These are phyloP conservation scores for Trichoderma brevicompactum DNA, from an alignment of 2,329 filamentous ascomycete species.

Conservation along the genomic window DNA sequence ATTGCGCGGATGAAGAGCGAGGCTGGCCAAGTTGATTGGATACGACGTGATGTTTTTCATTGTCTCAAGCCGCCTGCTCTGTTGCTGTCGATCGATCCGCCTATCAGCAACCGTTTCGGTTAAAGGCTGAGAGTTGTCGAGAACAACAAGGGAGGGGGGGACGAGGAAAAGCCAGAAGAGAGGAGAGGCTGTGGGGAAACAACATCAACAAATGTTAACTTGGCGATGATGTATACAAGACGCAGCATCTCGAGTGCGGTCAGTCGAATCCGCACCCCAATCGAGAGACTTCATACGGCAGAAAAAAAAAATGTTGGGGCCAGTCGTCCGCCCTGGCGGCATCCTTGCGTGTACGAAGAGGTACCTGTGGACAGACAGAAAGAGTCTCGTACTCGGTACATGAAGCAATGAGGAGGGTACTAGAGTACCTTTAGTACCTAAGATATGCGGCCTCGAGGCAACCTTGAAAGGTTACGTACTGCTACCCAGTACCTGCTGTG, in stretches of 20 bases:
- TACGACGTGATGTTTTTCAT: background rate
- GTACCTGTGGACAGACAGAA: no score
- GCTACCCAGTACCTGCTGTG: no score
- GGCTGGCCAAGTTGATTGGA: slow-evolving; percentile 16
- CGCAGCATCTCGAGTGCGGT: slow-evolving; percentile 15
- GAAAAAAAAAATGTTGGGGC: background rate
- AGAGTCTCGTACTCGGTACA: slow-evolving; percentile 12
- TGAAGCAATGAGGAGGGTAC: background rate
- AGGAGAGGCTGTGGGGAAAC: background rate
- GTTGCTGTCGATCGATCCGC: background rate
- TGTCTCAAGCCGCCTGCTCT: slow-evolving; percentile 5
- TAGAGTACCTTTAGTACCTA: no score
- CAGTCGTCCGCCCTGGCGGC: slow-evolving; percentile 10
- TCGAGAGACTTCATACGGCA: background rate
- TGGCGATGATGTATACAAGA: background rate
- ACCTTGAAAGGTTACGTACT: no score
- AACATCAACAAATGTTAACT: background rate
- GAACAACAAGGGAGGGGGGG: no score
- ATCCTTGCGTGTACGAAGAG: no score
- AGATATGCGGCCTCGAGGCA: no score
- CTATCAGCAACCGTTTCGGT: no score
- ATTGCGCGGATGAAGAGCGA: slow-evolving; percentile 5
- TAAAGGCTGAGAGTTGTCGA: no score
- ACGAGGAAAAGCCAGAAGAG: background rate
- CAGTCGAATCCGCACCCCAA: slow-evolving; percentile 5